Percentiles rank a stretch among this genome's conserved stretches.
Conservation (phyloP, 208 protist species). For the Acanthamoeba royreba region DNA sequence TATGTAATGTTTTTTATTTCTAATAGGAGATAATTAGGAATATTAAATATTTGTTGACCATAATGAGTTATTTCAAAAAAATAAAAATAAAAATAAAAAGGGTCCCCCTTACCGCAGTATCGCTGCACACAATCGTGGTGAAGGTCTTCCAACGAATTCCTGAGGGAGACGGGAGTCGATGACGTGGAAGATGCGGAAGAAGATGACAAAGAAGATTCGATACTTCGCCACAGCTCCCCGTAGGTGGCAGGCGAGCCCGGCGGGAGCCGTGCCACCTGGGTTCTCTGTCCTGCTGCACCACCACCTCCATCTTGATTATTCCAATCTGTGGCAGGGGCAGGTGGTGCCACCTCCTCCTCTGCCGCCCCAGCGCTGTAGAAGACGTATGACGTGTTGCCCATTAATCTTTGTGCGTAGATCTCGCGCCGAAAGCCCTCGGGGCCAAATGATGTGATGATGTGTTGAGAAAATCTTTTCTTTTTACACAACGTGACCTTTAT, state of each 20-base stretch:
- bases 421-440: too few relatives aligned
- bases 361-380: background rate
- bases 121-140: background rate
- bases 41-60: too few relatives aligned
- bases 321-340: background rate
- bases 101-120: background rate
- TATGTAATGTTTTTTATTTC: too few relatives aligned
- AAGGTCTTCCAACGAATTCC: background rate
- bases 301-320: too few relatives aligned
- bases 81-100: background rate
- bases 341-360: background rate
- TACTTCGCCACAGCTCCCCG: background rate
- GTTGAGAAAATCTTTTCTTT: too few relatives aligned
- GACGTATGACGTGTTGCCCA: conserved; percentile 30
- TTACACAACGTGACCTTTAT: too few relatives aligned
- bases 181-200: background rate
- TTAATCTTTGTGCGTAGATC: too few relatives aligned
- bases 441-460: too few relatives aligned
- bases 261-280: too few relatives aligned
- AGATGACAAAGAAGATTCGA: background rate
- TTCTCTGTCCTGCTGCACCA: too few relatives aligned
- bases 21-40: too few relatives aligned
- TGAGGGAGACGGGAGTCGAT: background rate
- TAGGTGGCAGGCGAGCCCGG: background rate
- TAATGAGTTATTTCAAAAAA: background rate